These are phyloP conservation scores for Paratinospora sagittata DNA, from an alignment of 164 flowering plant species.

Conservation along the genomic window DNA sequence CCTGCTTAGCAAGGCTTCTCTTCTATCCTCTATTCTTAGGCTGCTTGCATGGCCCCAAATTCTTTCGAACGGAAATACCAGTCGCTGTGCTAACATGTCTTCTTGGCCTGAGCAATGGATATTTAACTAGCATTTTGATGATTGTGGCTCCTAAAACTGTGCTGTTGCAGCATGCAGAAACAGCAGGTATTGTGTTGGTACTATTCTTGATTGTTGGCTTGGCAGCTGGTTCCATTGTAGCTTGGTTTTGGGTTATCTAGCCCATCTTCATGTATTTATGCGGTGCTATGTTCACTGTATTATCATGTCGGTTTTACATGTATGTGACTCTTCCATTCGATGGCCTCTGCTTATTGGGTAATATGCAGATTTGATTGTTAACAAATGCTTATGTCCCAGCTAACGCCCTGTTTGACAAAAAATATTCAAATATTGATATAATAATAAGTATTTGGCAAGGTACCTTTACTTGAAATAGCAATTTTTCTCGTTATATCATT, in stretches of 20 bases:
- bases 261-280: neutral
- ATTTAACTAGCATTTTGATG: constrained; percentile 77
- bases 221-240: constrained; percentile 69
- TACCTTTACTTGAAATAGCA: no score
- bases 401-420: no score
- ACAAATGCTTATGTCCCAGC: no score
- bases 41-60: constrained; percentile 88
- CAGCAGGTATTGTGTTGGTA: constrained; percentile 76
- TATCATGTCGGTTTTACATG: no score
- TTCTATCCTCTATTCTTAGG: constrained; percentile 75
- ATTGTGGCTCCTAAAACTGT: constrained; percentile 82
- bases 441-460: no score
- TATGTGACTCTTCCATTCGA: no score
- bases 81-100: constrained; percentile 78
- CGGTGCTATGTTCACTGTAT: neutral
- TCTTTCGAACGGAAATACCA: constrained; percentile 80
- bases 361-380: no score
- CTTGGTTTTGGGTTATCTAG: constrained; percentile 93
- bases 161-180: constrained; percentile 68
- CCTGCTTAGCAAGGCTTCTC: constrained; percentile 53
- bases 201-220: constrained; percentile 75
- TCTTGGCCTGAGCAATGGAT: constrained; percentile 85
- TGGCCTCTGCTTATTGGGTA: no score
- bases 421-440: no score
- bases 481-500: no score